Evolutionary conservation across 1,284 basidiomycete species (phyloP).

Genomic region (Trichosporon coremiiforme): DNA sequence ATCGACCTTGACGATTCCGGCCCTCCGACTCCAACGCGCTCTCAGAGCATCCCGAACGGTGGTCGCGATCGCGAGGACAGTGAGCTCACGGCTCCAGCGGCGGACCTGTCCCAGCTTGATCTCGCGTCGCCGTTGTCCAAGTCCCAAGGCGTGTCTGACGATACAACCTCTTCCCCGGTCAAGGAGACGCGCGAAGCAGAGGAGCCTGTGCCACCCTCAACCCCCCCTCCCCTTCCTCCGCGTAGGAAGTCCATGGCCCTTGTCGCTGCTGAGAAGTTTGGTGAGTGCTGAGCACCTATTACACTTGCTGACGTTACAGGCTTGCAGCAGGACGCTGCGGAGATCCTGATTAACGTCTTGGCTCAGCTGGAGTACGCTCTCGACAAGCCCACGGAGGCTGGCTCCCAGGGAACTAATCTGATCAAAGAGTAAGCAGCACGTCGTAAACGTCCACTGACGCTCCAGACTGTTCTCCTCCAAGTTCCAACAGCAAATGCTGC

Average conservation of each 20-base stretch:
- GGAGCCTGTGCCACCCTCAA: background rate
- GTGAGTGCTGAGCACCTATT: conserved; percentile 45
- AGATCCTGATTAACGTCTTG: conserved; percentile 98
- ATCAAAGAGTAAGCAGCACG: conserved; percentile 68
- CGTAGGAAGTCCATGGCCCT: conserved; percentile 28
- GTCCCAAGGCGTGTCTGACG: background rate
- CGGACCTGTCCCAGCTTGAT: conserved; percentile 25
- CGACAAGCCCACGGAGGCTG: conserved; percentile 60
- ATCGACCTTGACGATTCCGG: conserved; percentile 23
- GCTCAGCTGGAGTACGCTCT: conserved; percentile 96
- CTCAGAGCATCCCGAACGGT: background rate
- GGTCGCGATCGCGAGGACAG: conserved; percentile 23
- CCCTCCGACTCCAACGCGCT: background rate
- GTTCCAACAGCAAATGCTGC: conserved; percentile 72
- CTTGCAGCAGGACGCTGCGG: conserved; percentile 94
- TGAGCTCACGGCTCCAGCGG: conserved; percentile 20
- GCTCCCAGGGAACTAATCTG: conserved; percentile 62
- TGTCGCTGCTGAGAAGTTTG: conserved; percentile 51
- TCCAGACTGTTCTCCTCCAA: conserved; percentile 83
- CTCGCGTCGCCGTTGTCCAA: conserved; percentile 24
- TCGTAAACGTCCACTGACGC: background rate
- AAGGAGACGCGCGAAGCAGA: background rate
- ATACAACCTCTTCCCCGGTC: background rate
- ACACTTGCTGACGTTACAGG: background rate
- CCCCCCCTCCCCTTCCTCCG: conserved; percentile 24